phyloP scores from a whole-genome alignment of 2,329 filamentous ascomycete species.

The Arthrobotrys megalospora region DNA sequence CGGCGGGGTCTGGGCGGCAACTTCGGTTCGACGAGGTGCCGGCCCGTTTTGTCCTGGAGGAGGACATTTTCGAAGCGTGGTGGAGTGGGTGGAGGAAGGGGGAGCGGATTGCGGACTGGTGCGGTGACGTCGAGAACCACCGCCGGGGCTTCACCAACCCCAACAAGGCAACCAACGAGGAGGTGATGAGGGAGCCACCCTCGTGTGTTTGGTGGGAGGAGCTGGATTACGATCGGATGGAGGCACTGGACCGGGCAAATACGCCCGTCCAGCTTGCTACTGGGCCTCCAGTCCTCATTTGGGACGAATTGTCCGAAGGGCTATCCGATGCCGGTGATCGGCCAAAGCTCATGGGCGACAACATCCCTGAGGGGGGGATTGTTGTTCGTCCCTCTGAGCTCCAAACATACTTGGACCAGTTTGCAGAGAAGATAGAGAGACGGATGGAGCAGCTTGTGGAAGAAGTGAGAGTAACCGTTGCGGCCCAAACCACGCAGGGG shows the following conservation, averaged over 20 bases:
- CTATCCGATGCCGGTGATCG: not conserved
- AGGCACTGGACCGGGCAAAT: not conserved
- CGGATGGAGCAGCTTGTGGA: conserved; percentile 15
- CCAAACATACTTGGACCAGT: not conserved
- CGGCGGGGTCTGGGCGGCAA: conserved; percentile 5
- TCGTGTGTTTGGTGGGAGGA: conserved; percentile 1
- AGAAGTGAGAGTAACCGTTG: not conserved
- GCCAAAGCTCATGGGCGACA: not conserved
- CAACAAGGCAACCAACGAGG: not conserved
- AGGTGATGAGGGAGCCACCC: not conserved
- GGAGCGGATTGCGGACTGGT: not conserved
- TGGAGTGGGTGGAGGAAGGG: not conserved
- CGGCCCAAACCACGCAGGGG: not conserved
- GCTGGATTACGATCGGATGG: conserved; percentile 9
- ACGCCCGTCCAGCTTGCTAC: not conserved
- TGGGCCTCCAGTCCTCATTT: conserved; percentile 2
- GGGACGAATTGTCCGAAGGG: not conserved
- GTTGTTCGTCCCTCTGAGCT: conserved; percentile 12
- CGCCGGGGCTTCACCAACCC: conserved; percentile 7
- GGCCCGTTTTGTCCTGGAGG: not conserved
- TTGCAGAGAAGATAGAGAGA: not conserved
- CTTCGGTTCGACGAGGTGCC: conserved; percentile 20
- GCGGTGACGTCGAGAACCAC: conserved; percentile 2
- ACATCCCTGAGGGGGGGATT: not conserved
- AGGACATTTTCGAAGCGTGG: not conserved